Conservation (phyloP, 2,329 filamentous ascomycete species). For the Aspergillus sp. region DNA sequence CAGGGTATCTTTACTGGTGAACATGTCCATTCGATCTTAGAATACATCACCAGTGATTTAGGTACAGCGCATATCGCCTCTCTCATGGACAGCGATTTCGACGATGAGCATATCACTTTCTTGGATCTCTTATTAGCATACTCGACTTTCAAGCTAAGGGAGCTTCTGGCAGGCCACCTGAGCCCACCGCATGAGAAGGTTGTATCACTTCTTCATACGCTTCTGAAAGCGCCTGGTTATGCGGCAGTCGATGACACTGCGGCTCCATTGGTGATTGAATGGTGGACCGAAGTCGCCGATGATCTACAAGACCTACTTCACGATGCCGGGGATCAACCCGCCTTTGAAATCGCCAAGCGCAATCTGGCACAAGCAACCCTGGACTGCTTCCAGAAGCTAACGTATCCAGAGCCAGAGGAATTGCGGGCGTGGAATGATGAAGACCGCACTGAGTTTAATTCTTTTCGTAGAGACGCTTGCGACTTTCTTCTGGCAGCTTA, state of each 20-base stretch:
- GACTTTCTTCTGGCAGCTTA: conserved; percentile 38
- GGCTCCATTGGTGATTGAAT: conserved; percentile 31
- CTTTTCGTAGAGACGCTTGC: conserved; percentile 37
- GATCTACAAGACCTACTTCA: conserved; percentile 24
- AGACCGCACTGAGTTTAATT: conserved; percentile 33
- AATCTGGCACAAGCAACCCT: conserved; percentile 32
- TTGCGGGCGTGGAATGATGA: conserved; percentile 33
- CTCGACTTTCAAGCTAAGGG: conserved; percentile 19
- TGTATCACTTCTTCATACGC: conserved; percentile 26
- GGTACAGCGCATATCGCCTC: conserved; percentile 24
- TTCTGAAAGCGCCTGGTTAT: conserved; percentile 33
- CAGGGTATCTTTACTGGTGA: conserved; percentile 16
- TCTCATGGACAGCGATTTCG: conserved; percentile 27
- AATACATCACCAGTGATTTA: conserved; percentile 25
- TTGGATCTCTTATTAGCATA: conserved; percentile 33
- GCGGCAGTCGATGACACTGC: conserved; percentile 32
- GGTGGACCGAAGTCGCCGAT: conserved; percentile 34
- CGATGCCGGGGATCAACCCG: conserved; percentile 17
- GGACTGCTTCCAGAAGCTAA: conserved; percentile 34
- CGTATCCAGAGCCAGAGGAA: conserved; percentile 27
- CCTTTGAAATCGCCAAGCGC: conserved; percentile 23
- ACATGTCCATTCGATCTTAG: conserved; percentile 20
- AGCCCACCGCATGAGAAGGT: conserved; percentile 25
- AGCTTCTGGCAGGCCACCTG: conserved; percentile 22
- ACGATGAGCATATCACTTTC: conserved; percentile 30